Conservation (phyloP, 2,329 filamentous ascomycete genomes). For the Colletotrichum sidae region DNA sequence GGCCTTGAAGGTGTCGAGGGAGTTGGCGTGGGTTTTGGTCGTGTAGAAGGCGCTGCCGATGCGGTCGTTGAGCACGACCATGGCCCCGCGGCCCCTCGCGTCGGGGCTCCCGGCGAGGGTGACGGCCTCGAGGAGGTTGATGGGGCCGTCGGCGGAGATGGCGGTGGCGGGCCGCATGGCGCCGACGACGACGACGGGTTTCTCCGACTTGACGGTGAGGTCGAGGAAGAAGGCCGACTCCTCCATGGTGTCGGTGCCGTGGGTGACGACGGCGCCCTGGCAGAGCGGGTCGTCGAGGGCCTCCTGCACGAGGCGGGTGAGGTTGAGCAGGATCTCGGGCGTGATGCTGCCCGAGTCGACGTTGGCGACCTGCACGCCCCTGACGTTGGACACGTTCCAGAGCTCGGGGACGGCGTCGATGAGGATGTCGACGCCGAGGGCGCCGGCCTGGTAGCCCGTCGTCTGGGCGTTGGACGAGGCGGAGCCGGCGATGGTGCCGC, state of each 20-base stretch:
- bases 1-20: slow-evolving; percentile 71
- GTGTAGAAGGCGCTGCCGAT: slow-evolving; percentile 63
- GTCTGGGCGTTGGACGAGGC: slow-evolving; percentile 60
- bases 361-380: slow-evolving; percentile 63
- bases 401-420: slow-evolving; percentile 67
- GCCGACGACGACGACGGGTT: slow-evolving; percentile 70
- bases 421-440: slow-evolving; percentile 61
- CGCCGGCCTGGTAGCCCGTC: slow-evolving; percentile 54
- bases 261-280: slow-evolving; percentile 68
- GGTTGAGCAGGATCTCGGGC: slow-evolving; percentile 57
- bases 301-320: slow-evolving; percentile 60
- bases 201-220: slow-evolving; percentile 65
- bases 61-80: slow-evolving; percentile 70
- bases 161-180: slow-evolving; percentile 73
- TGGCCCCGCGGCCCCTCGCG: slow-evolving; percentile 63
- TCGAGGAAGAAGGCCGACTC: slow-evolving; percentile 74
- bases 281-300: slow-evolving; percentile 57
- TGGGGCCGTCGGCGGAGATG: slow-evolving; percentile 71
- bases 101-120: slow-evolving; percentile 61
- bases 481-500: slow-evolving; percentile 69
- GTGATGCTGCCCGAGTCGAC: slow-evolving; percentile 61
- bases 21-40: slow-evolving; percentile 72
- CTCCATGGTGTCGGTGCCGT: slow-evolving; percentile 74
- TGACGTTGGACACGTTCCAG: slow-evolving; percentile 64
- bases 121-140: slow-evolving; percentile 71